Evolutionary conservation across 2,329 filamentous ascomycete species (phyloP).

Genomic region (Hymenoscyphus fructigenus): DNA sequence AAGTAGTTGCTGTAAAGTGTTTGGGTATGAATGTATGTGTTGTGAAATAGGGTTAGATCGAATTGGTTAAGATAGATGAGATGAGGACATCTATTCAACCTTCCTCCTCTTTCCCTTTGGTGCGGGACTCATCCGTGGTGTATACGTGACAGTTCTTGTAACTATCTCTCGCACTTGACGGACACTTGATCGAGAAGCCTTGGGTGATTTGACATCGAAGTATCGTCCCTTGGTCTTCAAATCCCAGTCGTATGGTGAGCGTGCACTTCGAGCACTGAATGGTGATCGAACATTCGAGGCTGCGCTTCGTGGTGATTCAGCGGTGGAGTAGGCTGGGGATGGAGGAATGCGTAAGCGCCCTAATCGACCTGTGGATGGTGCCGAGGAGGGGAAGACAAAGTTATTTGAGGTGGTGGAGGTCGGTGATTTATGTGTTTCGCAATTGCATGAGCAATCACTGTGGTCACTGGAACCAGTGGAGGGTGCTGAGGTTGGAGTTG

Average conservation of each 20-base stretch:
- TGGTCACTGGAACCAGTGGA: constrained; percentile 45
- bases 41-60: background rate
- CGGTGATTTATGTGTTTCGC: constrained; percentile 52
- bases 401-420: constrained; percentile 55
- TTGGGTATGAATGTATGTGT: constrained; percentile 3
- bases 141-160: constrained; percentile 92
- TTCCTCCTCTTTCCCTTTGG: constrained; percentile 92
- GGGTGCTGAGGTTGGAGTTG: constrained; percentile 45
- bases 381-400: constrained; percentile 61
- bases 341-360: constrained; percentile 73
- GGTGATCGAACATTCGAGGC: constrained; percentile 60
- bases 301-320: constrained; percentile 68
- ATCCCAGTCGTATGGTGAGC: constrained; percentile 79
- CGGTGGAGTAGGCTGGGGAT: constrained; percentile 66
- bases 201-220: constrained; percentile 55
- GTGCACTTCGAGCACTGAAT: constrained; percentile 62
- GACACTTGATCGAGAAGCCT: constrained; percentile 59
- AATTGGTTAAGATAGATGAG: background rate
- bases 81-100: constrained; percentile 45
- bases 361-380: constrained; percentile 54
- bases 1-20: constrained; percentile 1
- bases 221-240: constrained; percentile 65
- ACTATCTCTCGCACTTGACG: constrained; percentile 84
- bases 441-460: constrained; percentile 57
- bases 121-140: constrained; percentile 79